Percentiles rank a stretch among this genome's conserved stretches.
These are phyloP conservation scores for Chaetomiaceae sp. DNA, from an alignment of 2,329 filamentous ascomycete genomes.

Conservation along the genomic window DNA sequence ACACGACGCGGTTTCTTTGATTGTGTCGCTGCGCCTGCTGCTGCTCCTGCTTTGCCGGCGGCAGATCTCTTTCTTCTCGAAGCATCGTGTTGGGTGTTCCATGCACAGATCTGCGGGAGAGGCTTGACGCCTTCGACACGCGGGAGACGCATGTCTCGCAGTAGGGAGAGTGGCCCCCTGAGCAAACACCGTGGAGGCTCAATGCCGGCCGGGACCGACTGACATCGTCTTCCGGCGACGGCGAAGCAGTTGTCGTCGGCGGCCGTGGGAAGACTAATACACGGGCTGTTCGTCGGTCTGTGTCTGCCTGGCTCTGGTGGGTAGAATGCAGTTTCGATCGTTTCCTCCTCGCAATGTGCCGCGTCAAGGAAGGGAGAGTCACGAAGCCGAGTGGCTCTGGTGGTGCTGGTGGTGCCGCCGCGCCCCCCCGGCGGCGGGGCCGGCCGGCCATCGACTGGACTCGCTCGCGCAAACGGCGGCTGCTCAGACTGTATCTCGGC, in stretches of 20 bases:
- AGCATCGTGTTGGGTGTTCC: not conserved
- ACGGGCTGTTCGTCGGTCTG: no score
- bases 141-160: not conserved
- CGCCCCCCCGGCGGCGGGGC: conserved; percentile 9
- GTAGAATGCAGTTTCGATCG: not conserved
- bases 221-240: not conserved
- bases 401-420: not conserved
- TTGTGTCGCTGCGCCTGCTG: not conserved
- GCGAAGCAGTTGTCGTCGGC: not conserved
- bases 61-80: not conserved
- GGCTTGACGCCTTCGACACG: not conserved
- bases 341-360: conserved; percentile 1
- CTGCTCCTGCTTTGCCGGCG: not conserved
- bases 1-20: not conserved
- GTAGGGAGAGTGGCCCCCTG: not conserved
- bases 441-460: conserved; percentile 15
- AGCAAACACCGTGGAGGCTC: not conserved
- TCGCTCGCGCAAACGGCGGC: conserved; percentile 7
- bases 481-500: conserved; percentile 15
- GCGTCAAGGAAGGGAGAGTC: conserved; percentile 9
- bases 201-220: conserved; percentile 6
- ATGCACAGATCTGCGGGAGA: not conserved
- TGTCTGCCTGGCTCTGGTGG: no score
- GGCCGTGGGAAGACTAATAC: no score
- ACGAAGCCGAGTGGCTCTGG: conserved; percentile 1